Base-by-base conservation (phyloP, 192 early-diverging fungal genomes). In the Rhizophagus clarus region DNA sequence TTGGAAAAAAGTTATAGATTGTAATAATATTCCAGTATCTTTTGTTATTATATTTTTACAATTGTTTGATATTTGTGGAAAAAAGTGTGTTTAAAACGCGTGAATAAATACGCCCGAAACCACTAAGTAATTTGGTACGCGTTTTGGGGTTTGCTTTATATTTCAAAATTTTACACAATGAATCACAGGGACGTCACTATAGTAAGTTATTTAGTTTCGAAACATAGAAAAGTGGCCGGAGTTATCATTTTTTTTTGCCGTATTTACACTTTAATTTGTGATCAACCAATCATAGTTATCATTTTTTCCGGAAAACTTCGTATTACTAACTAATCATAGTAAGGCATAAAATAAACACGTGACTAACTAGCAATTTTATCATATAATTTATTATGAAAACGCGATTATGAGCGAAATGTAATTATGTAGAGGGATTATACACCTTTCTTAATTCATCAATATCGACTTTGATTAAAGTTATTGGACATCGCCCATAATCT, bases 401-500 rank as follows among this genome's bases (percentile, higher is more conserved):
- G n/a, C n/a, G n/a, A n/a, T n/a, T n/a, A n/a, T n/a, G 11, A 2
- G 0, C 12, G 42, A 12, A 83, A 84, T 24, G 37, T 69, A 69
- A 8, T 69, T 34, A 69, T 22, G 49, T 29, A 24, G 69, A 63
- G 60, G 85, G 84, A 40, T 85, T 86, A 81, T 95, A 95, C 10
- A 95, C 83, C 78, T 92, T 95, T n/a, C 93, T 85, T 40, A 95
- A 81, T 17, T 87, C 86, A 45, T 91, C 89, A 11, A 79, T 80
- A 9, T 82, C 84, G 17, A 89, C 82, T 32, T 81, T 83, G 45
- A 87, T 84, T 82, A 90, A 84, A 4, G 96, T 95, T 5, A 98
- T 89, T 11, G 97, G 97, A 69, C 97, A 98, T 10, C 89, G 75
- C 20, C 87, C 86, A 77, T 90, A 82, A 24, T 93, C 91, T 24